Evolutionary conservation across 148 eudicot species (phyloP).

Genomic region (Silene conica): DNA sequence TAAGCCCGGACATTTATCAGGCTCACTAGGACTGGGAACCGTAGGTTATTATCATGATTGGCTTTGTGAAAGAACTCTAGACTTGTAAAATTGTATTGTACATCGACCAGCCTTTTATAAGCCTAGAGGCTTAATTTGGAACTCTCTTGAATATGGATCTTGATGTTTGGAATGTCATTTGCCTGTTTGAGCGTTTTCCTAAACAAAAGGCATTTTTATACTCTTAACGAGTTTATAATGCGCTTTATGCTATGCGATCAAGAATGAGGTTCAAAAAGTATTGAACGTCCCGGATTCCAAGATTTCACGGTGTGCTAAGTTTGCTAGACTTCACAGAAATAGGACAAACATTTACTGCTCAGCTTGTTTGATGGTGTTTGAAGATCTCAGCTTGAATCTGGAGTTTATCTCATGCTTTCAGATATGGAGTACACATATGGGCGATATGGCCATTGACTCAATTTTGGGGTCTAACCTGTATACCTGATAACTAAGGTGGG

Average conservation of each 20-base stretch:
- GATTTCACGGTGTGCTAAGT: no score
- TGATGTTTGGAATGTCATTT: constrained; percentile 10
- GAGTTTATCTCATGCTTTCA: no score
- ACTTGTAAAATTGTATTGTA: not conserved
- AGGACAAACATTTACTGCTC: no score
- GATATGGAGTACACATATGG: no score
- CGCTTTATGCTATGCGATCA: not conserved
- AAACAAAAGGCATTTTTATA: not conserved
- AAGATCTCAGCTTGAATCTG: no score
- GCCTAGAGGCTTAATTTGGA: constrained; percentile 5
- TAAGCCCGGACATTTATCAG: not conserved
- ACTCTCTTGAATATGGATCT: not conserved
- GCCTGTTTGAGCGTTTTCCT: not conserved
- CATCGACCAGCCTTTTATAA: constrained; percentile 6
- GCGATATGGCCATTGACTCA: no score
- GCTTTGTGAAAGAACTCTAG: constrained; percentile 4
- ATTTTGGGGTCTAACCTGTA: no score
- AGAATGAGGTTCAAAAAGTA: no score
- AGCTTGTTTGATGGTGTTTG: no score
- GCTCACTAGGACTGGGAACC: constrained; percentile 8
- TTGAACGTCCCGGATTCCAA: no score
- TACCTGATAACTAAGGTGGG: no score
- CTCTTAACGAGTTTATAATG: not conserved
- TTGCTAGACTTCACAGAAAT: no score
- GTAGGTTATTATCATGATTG: constrained; percentile 2